Conservation (phyloP, 352 stramenopile species). For the Globisporangium camurandrum region DNA sequence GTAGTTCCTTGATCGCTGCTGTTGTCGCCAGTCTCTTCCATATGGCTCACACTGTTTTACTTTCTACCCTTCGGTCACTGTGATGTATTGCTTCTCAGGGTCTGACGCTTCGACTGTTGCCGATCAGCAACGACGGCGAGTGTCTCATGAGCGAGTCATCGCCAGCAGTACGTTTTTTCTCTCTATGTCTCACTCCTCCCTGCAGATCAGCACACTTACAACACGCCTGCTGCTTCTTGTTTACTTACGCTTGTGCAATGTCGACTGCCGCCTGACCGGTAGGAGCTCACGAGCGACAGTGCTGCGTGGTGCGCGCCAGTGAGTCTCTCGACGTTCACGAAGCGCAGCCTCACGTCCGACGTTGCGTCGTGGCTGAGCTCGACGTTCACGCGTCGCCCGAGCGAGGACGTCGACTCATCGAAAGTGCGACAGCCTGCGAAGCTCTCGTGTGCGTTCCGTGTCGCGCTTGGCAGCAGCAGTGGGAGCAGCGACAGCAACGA, state of each 20-base stretch:
- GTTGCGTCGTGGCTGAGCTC: constrained; percentile 51
- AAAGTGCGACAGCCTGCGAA: constrained; percentile 26
- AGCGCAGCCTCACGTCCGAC: constrained; percentile 36
- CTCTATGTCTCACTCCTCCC: neutral
- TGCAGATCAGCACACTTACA: neutral
- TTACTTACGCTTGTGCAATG: neutral
- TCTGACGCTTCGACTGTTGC: constrained; percentile 7
- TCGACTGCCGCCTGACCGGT: too few species aligned
- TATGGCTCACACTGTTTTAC: neutral
- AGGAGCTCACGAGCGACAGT: constrained; percentile 24
- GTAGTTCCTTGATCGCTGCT: neutral
- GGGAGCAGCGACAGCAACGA: too few species aligned
- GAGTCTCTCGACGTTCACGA: constrained; percentile 33
- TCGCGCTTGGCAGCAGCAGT: constrained; percentile 22
- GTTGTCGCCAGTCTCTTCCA: neutral
- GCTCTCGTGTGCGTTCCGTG: constrained; percentile 42
- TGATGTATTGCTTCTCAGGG: constrained; percentile 5
- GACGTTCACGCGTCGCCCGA: constrained; percentile 30
- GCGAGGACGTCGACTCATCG: constrained; percentile 19
- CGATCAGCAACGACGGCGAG: constrained; percentile 8
- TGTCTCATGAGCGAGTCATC: constrained; percentile 5
- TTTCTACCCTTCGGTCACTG: too few species aligned
- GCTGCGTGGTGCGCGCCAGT: constrained; percentile 34
- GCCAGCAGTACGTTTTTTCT: constrained; percentile 4
- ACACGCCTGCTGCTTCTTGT: neutral